phyloP scores from a whole-genome alignment of 2,329 filamentous ascomycete genomes.

The Aspergillus alliaceus region DNA sequence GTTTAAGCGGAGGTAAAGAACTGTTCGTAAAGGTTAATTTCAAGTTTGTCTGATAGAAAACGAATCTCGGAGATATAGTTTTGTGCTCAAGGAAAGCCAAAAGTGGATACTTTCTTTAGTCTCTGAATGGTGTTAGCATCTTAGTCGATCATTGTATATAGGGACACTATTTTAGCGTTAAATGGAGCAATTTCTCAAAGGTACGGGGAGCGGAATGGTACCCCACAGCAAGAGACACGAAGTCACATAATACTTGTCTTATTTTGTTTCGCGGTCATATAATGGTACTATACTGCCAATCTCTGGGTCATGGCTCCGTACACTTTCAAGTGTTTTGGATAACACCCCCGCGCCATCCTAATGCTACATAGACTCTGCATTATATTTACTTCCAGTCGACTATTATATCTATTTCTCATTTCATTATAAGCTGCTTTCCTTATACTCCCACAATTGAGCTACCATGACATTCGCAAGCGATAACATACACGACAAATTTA shows the following conservation, averaged over 20 bases:
- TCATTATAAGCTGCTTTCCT: background rate
- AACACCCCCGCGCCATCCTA: background rate
- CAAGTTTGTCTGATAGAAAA: background rate
- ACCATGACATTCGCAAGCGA: background rate
- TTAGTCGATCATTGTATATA: background rate
- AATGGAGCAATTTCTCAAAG: background rate
- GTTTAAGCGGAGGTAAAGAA: background rate
- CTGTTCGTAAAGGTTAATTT: background rate
- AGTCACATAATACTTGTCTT: background rate
- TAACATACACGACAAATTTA: background rate
- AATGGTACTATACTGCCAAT: background rate
- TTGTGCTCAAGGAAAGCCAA: background rate
- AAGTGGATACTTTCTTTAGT: background rate
- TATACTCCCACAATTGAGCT: background rate
- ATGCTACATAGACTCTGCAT: background rate
- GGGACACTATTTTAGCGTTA: too few relatives aligned
- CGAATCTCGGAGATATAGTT: background rate
- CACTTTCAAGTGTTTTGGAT: background rate
- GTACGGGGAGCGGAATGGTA: background rate
- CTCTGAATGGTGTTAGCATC: background rate
- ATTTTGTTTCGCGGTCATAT: background rate
- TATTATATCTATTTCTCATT: background rate
- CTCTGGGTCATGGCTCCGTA: background rate
- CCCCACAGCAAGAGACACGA: background rate
- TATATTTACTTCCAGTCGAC: background rate